These are phyloP conservation scores for Pestalotiopsis sp. DNA, from an alignment of 2,329 filamentous ascomycete genomes.

Conservation along the genomic window DNA sequence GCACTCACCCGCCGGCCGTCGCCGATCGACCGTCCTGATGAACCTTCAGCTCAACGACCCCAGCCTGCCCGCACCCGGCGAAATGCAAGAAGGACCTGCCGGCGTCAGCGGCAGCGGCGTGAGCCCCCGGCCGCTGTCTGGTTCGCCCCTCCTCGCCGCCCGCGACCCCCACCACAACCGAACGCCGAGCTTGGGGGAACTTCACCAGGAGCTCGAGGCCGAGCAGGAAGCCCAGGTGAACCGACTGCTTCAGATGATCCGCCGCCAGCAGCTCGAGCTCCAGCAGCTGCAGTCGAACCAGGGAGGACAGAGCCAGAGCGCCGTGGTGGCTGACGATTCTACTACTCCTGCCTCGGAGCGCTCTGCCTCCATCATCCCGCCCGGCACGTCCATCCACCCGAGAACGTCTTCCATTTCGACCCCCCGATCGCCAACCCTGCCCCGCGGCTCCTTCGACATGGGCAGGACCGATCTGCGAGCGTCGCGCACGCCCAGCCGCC, in stretches of 20 bases:
- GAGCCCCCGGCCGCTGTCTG: conserved; percentile 43
- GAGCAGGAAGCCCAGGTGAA: conserved; percentile 82
- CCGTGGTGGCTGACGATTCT: conserved; percentile 51
- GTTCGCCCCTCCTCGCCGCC: conserved; percentile 43
- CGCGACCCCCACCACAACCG: conserved; percentile 64
- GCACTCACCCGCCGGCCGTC: conserved; percentile 51
- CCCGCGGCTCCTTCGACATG: conserved; percentile 60
- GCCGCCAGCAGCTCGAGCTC: conserved; percentile 72
- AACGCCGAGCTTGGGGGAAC: conserved; percentile 70
- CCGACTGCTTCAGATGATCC: conserved; percentile 74
- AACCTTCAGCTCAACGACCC: conserved; percentile 76
- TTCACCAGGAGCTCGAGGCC: conserved; percentile 77
- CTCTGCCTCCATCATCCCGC: conserved; percentile 35
- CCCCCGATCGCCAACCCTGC: conserved; percentile 51
- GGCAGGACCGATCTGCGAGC: conserved; percentile 55
- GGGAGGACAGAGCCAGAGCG: conserved; percentile 35
- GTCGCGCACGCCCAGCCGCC: conserved; percentile 60
- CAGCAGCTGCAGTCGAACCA: conserved; percentile 55
- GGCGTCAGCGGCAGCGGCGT: conserved; percentile 23
- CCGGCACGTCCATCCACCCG: conserved; percentile 34
- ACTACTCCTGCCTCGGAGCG: conserved; percentile 46
- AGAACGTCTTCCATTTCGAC: conserved; percentile 42
- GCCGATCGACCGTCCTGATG: conserved; percentile 69
- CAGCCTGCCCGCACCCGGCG: conserved; percentile 64
- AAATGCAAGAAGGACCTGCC: conserved; percentile 56